A percentile compares a stretch with the other conserved stretches of the same genome.
Evolutionary conservation across 768 basidiomycete species (phyloP).

Genomic region (Boletus insuetus): DNA sequence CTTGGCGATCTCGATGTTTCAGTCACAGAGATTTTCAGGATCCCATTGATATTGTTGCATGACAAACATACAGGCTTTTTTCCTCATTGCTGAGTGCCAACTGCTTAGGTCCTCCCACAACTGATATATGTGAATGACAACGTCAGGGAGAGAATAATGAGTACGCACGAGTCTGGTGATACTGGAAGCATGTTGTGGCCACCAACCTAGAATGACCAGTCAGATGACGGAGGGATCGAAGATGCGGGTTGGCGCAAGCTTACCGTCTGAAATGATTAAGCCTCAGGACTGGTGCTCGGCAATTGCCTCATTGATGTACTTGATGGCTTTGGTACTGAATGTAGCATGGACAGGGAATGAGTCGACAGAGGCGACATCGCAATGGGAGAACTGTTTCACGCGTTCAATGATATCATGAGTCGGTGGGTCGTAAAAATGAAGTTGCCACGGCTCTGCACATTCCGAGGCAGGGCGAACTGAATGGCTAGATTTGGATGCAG

Average conservation of each 20-base stretch:
- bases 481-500: neutral
- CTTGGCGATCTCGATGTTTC: neutral
- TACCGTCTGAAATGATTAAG: neutral
- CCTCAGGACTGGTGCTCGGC: neutral
- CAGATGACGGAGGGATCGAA: too few relatives aligned
- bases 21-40: neutral
- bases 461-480: neutral
- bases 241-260: too few relatives aligned
- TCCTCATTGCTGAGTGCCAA: neutral
- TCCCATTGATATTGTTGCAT: neutral
- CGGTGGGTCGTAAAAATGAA: neutral
- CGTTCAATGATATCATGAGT: neutral
- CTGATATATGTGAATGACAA: too few relatives aligned
- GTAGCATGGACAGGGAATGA: neutral
- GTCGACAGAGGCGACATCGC: neutral
- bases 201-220: too few relatives aligned
- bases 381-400: neutral
- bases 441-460: neutral
- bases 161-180: conserved; percentile 1
- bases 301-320: neutral
- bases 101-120: neutral
- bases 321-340: neutral
- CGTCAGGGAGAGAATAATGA: neutral
- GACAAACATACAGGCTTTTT: neutral
- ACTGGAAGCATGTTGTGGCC: too few relatives aligned